phyloP scores from a whole-genome alignment of 495 filamentous ascomycete species.

The Cairneyella variabilis region DNA sequence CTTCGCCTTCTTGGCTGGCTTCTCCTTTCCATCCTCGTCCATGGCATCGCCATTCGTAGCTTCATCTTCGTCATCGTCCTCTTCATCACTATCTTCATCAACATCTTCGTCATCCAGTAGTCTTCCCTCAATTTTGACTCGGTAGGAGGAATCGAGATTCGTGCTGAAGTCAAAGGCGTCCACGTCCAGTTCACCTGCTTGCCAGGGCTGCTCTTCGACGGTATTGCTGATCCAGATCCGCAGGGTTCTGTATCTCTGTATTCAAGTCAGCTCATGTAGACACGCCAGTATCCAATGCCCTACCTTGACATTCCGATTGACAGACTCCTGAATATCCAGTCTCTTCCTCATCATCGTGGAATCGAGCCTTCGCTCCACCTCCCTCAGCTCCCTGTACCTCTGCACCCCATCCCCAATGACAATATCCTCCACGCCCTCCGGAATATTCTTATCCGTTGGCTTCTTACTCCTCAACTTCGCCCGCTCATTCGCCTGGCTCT shows the following conservation, averaged over 20 bases:
- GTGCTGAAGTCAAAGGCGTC: conserved; percentile 72
- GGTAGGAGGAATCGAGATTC: conserved; percentile 68
- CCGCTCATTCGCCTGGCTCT: conserved; percentile 53
- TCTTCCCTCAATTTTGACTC: conserved; percentile 90
- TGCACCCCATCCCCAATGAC: conserved; percentile 76
- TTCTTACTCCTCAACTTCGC: conserved; percentile 76
- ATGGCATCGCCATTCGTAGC: conserved; percentile 48
- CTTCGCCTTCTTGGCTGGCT: conserved; percentile 40
- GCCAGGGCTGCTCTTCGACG: conserved; percentile 92
- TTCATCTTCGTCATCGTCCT: conserved; percentile 45
- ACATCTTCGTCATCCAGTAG: conserved; percentile 73
- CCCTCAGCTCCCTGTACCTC: conserved; percentile 77
- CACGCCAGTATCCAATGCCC: too few relatives aligned
- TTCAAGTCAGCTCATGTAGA: conserved; percentile 6
- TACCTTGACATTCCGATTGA: conserved; percentile 73
- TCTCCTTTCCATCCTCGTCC: conserved; percentile 51
- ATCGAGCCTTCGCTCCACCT: conserved; percentile 85
- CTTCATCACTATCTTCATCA: conserved; percentile 55
- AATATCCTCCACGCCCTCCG: conserved; percentile 79
- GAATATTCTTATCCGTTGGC: conserved; percentile 91
- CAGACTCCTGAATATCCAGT: conserved; percentile 81
- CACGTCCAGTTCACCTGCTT: conserved; percentile 58
- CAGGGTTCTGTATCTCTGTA: conserved; percentile 71
- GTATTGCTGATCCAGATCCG: conserved; percentile 97
- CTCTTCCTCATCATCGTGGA: conserved; percentile 93